These are phyloP conservation scores for Ceratobasidium theobromae DNA, from an alignment of 1,284 basidiomycete genomes.

Conservation along the genomic window DNA sequence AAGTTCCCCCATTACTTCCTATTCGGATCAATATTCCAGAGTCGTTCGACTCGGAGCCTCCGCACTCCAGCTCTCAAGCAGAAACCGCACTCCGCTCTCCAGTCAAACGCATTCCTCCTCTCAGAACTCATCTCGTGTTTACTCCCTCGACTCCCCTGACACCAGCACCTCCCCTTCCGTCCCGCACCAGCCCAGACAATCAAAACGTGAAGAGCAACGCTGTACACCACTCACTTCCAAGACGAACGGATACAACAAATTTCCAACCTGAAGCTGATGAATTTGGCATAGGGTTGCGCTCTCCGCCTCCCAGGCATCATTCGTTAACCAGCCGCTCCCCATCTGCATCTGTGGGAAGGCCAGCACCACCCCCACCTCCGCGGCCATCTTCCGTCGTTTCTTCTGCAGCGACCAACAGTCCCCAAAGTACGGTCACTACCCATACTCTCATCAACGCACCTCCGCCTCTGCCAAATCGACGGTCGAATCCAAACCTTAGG, in stretches of 20 bases:
- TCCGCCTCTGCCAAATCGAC: slow-evolving; percentile 24
- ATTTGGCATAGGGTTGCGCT: slow-evolving; percentile 18
- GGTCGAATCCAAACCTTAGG: slow-evolving; percentile 28
- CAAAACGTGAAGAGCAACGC: neutral
- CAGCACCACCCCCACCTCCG: slow-evolving; percentile 1
- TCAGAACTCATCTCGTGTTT: slow-evolving; percentile 1
- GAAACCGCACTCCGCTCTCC: slow-evolving; percentile 10
- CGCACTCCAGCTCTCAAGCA: neutral
- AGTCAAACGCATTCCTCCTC: slow-evolving; percentile 3
- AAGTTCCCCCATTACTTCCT: slow-evolving; percentile 4
- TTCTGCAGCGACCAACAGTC: slow-evolving; percentile 4
- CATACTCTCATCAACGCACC: slow-evolving; percentile 10
- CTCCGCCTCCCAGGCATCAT: slow-evolving; percentile 19
- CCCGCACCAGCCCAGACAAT: slow-evolving; percentile 23
- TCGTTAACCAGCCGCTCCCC: slow-evolving; percentile 19
- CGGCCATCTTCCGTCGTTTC: slow-evolving; percentile 16
- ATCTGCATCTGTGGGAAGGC: slow-evolving; percentile 4
- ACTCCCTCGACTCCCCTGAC: slow-evolving; percentile 18
- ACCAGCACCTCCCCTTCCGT: slow-evolving; percentile 23
- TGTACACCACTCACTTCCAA: slow-evolving; percentile 18
- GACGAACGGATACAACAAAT: neutral
- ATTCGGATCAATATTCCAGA: slow-evolving; percentile 30
- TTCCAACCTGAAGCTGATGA: slow-evolving; percentile 7
- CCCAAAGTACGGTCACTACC: neutral
- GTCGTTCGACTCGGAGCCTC: neutral